These are phyloP conservation scores for Penicillium sp. DNA, from an alignment of 2,329 filamentous ascomycete genomes.

Conservation along the genomic window DNA sequence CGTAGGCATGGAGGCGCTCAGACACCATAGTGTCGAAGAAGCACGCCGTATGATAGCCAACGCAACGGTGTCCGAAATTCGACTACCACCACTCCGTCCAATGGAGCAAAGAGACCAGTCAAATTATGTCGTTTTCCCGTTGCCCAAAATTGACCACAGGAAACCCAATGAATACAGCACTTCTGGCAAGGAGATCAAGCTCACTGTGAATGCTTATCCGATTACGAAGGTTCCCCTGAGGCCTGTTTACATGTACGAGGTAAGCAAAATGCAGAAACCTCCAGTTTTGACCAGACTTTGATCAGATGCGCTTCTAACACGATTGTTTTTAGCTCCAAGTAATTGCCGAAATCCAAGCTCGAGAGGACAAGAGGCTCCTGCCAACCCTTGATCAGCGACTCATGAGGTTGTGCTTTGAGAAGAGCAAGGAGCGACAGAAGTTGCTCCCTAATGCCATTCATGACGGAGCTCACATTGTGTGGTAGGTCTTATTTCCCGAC, in stretches of 20 bases:
- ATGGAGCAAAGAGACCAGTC: neutral
- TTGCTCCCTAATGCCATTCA: slow-evolving; percentile 58
- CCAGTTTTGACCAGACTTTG: neutral
- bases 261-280: slow-evolving; percentile 50
- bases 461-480: slow-evolving; percentile 83
- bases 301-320: neutral
- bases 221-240: slow-evolving; percentile 62
- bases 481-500: slow-evolving; percentile 55
- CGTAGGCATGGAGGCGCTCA: neutral
- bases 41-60: neutral
- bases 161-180: slow-evolving; percentile 51
- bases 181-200: slow-evolving; percentile 55
- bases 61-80: neutral
- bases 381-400: neutral
- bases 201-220: slow-evolving; percentile 74
- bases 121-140: neutral
- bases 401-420: neutral
- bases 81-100: neutral
- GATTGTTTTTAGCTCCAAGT: neutral
- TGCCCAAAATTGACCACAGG: neutral
- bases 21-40: neutral
- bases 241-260: slow-evolving; percentile 81
- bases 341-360: neutral
- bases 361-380: slow-evolving; percentile 1
- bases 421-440: slow-evolving; percentile 39